Base-by-base conservation (phyloP, 2,329 filamentous ascomycete species). In the Myriosclerotinia duriaeana region DNA sequence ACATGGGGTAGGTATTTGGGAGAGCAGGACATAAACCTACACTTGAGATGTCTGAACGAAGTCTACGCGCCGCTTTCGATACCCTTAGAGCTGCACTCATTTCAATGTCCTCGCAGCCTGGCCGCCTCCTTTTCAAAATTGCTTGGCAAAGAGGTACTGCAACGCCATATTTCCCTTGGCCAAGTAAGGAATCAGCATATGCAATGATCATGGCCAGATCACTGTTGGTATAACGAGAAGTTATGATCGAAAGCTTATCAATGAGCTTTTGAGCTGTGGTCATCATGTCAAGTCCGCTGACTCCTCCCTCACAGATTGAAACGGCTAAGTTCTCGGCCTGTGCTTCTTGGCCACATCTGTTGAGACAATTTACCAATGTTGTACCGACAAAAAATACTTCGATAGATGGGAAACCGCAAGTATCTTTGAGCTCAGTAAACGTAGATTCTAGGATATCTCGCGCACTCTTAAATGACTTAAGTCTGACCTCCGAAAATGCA, bases 311-410 rank as follows among this genome's bases (percentile, higher is more conserved):
- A n/a, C 40, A 26, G 0, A 34, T 59, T 30, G 22, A 44, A 17
- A 17, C 44, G 55, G 38, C 22, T 14, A 59, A 5, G 4, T 7
- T 38, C n/a, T 59, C 55, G 22, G 40, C 55, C 34, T 44, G 26
- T 12, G 55, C 5, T 44, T 46, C 55, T 15, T 44, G 22, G 26
- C 38, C 26, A 20, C 22, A 26, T 44, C 22, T 59, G 17, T 59
- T 59, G n/a, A 59, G 34, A 44, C 55, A 59, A n/a, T 59, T 59
- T 20, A n/a, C 42, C 14, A 59, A 42, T 20, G 55, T 44, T n/a
- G 55, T n/a, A 42, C 55, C 15, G 22, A 59, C 2, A 11, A 59
- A 9, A 30, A 59, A 53, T 15, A 34, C 52, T 14, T 53, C 52
- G 26, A 53, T 53, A 53, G 30, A 53, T 9, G 20, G 15, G 2